Base-by-base conservation (phyloP, 305 asterid genomes). In the Solanum hybrid region DNA sequence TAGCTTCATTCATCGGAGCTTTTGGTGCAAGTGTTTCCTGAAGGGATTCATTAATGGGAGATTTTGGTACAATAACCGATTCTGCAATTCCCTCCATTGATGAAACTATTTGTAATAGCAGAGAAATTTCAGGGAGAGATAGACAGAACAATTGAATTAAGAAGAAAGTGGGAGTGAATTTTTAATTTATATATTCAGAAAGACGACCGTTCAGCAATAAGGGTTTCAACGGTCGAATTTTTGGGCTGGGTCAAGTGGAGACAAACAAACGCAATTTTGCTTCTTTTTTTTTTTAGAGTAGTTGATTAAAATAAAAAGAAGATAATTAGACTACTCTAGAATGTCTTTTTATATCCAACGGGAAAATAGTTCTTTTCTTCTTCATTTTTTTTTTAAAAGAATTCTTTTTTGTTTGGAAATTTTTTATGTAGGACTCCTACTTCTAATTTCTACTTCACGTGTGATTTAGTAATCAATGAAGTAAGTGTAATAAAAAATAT, bases 151-250 rank as follows among this genome's bases (percentile, higher is more conserved):
- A 85, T 77, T 85, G 37, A 56, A 85, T 34, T 78, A 34, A 73
- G 71, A n/a, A 72, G 60, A 64, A 31, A 71, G 15, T 36, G 0
- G 36, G 34, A 66, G 15, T 31, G 60, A 27, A 66, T 29, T 78
- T 24, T 31, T 11, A 14, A 7, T 71, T 72, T 82, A 26, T 82
- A 29, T 29, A 29, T 29, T 26, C 73, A 31, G 76, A 80, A 79
- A 90, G 69, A 64, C 85, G 93, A 90, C 92, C 93, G 92, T 92
- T 92, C 72, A n/a, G 87, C 31, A 4, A 69, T 22, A 15, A 34
- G 64, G 37, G 37, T 32, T 92, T 87, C 91, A 90, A 92, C 93
- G 93, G 93, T 92, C 91, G 91, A 84, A 90, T 84, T 87, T 1
- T 32, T 86, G 85, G 79, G 27, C 27, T 40, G 36, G 27, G 36